phyloP scores from a whole-genome alignment of 495 filamentous ascomycete genomes.

The Penicillium subrubescens region DNA sequence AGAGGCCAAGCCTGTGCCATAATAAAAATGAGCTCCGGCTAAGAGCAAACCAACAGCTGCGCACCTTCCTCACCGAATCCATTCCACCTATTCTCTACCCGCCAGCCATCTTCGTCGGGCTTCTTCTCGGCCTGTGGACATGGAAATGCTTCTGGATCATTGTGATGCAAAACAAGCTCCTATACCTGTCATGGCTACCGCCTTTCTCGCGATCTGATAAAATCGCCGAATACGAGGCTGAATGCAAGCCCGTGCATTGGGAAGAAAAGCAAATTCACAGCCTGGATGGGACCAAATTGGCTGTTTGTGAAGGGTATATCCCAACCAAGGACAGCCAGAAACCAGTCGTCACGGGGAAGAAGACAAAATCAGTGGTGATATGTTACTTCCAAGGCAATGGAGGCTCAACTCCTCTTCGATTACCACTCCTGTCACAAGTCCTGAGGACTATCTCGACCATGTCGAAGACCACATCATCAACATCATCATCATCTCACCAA shows the following conservation, averaged over 20 bases:
- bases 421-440: conserved; percentile 65
- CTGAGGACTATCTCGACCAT: conserved; percentile 20
- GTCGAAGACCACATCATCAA: background rate
- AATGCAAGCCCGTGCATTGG: conserved; percentile 66
- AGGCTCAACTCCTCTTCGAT: conserved; percentile 60
- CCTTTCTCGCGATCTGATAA: conserved; percentile 55
- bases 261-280: conserved; percentile 51
- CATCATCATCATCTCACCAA: conserved; percentile 12
- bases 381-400: conserved; percentile 48
- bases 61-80: conserved; percentile 22
- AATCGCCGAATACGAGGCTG: conserved; percentile 59
- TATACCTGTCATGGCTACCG: conserved; percentile 77
- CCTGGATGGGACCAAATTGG: conserved; percentile 64
- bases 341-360: background rate
- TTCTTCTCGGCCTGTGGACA: conserved; percentile 68
- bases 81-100: conserved; percentile 61
- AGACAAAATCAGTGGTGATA: conserved; percentile 32
- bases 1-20: background rate
- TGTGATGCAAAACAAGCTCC: conserved; percentile 79
- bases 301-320: conserved; percentile 54
- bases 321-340: background rate
- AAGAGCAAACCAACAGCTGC: background rate
- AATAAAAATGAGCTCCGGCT: background rate
- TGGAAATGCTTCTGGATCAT: conserved; percentile 85
- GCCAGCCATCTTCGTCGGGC: conserved; percentile 65